A percentile compares a stretch with the other conserved stretches of the same genome.
Evolutionary conservation across 2,329 filamentous ascomycete genomes (phyloP).

Genomic region (Colletotrichum neosansevieriae): DNA sequence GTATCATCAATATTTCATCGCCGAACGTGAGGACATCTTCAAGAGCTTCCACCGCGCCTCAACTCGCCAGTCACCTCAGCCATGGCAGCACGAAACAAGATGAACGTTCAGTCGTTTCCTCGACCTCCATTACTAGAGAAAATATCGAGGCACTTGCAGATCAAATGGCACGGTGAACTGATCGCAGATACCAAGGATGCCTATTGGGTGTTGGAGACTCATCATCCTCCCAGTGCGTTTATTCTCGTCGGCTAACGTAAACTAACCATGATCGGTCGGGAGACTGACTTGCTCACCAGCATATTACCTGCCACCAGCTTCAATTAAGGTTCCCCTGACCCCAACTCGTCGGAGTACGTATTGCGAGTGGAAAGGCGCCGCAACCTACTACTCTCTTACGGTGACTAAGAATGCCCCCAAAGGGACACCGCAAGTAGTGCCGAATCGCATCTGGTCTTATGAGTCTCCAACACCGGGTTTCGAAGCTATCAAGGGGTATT

Average conservation of each 20-base stretch:
- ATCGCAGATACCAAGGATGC: slow-evolving; percentile 70
- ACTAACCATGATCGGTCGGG: not conserved
- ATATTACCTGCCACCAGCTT: slow-evolving; percentile 69
- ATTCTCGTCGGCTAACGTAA: not conserved
- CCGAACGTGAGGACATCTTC: too few relatives aligned
- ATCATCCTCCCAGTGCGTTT: slow-evolving; percentile 69
- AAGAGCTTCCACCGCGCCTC: too few relatives aligned
- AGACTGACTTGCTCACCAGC: slow-evolving; percentile 50
- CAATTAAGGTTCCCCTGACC: slow-evolving; percentile 60
- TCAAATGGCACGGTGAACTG: slow-evolving; percentile 66
- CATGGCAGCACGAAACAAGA: slow-evolving; percentile 45
- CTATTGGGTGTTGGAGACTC: slow-evolving; percentile 73
- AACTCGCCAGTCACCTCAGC: too few relatives aligned
- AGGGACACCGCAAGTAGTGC: slow-evolving; percentile 51
- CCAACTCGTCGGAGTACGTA: slow-evolving; percentile 59
- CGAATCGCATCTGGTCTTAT: slow-evolving; percentile 70
- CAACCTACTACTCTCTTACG: slow-evolving; percentile 67
- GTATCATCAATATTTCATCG: not conserved
- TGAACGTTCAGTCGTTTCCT: slow-evolving; percentile 70
- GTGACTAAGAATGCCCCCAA: slow-evolving; percentile 50
- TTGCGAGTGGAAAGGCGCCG: slow-evolving; percentile 72
- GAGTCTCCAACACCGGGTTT: slow-evolving; percentile 65
- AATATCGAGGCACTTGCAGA: slow-evolving; percentile 64
- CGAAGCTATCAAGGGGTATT: slow-evolving; percentile 63
- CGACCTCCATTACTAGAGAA: slow-evolving; percentile 69